A percentile compares a stretch with the other conserved stretches of the same genome.
These are phyloP conservation scores for Tetrapisispora fleetii DNA, from an alignment of 805 yeast species.

Conservation along the genomic window DNA sequence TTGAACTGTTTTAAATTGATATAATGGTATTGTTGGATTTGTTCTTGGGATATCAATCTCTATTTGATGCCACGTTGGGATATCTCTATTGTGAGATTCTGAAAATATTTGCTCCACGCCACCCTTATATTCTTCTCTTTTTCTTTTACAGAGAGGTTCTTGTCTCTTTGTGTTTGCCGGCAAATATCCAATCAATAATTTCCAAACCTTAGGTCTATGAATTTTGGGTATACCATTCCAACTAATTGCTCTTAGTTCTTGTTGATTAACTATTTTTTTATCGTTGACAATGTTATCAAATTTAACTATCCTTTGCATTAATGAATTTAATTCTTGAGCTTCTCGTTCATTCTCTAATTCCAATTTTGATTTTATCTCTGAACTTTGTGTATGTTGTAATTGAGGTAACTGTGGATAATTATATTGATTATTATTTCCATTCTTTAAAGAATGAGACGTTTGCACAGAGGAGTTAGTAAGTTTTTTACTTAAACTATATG, in stretches of 20 bases:
- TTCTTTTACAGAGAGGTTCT: conserved; percentile 55
- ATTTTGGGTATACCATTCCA: conserved; percentile 92
- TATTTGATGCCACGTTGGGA: conserved; percentile 88
- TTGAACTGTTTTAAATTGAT: conserved; percentile 62
- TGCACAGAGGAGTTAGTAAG: background rate
- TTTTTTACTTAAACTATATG: conserved; percentile 15
- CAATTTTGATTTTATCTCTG: conserved; percentile 15
- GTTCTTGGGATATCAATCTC: conserved; percentile 92
- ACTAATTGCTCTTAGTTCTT: conserved; percentile 63
- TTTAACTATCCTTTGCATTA: conserved; percentile 50
- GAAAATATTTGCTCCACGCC: conserved; percentile 59
- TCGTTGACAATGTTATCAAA: conserved; percentile 53
- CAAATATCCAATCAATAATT: conserved; percentile 75
- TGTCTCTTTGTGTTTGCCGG: conserved; percentile 80
- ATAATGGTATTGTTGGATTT: conserved; percentile 71
- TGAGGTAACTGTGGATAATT: conserved; percentile 26
- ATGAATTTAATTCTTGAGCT: conserved; percentile 42
- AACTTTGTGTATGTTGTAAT: conserved; percentile 13
- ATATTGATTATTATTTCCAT: conserved; percentile 9
- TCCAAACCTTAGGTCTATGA: conserved; percentile 82
- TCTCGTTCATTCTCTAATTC: conserved; percentile 26
- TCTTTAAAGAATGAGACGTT: conserved; percentile 14
- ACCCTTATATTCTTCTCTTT: conserved; percentile 75
- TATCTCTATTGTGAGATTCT: conserved; percentile 48
- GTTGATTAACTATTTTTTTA: conserved; percentile 49